Evolutionary conservation across 257 asterid species (phyloP).

Genomic region (Echites panduratus): DNA sequence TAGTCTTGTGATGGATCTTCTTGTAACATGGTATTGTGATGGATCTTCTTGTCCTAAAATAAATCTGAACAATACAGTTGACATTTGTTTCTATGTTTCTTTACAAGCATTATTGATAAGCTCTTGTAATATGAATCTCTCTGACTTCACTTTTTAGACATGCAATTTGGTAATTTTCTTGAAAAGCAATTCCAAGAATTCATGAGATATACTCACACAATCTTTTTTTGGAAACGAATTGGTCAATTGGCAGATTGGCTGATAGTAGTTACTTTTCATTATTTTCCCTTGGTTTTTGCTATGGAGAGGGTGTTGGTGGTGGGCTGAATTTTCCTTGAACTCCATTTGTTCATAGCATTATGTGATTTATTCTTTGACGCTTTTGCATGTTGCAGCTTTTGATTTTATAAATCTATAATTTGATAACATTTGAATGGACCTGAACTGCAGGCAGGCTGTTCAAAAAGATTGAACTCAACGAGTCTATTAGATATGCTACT

Average conservation of each 20-base stretch:
- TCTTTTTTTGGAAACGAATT: background rate
- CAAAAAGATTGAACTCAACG: slow-evolving; percentile 79
- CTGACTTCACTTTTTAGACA: background rate
- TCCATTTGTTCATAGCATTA: background rate
- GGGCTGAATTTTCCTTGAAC: background rate
- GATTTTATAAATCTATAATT: slow-evolving; percentile 1
- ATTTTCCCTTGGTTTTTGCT: background rate
- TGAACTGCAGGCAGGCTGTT: slow-evolving; percentile 66
- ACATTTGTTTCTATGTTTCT: background rate
- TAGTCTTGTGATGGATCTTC: no score
- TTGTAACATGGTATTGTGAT: background rate
- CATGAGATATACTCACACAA: background rate
- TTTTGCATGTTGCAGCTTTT: background rate
- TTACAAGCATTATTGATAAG: background rate
- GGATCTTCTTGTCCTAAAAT: background rate
- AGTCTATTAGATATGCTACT: slow-evolving; percentile 96
- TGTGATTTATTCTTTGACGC: background rate
- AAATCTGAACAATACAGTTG: background rate
- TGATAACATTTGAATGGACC: slow-evolving; percentile 15
- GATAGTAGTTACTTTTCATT: background rate
- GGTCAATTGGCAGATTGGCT: background rate
- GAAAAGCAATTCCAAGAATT: background rate
- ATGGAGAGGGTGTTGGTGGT: background rate
- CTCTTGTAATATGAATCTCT: no score
- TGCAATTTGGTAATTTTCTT: background rate